A percentile compares a stretch with the other conserved stretches of the same genome.
These are phyloP conservation scores for Nematocida sp. DNA, from an alignment of 371 early-diverging fungal species.

Conservation along the genomic window DNA sequence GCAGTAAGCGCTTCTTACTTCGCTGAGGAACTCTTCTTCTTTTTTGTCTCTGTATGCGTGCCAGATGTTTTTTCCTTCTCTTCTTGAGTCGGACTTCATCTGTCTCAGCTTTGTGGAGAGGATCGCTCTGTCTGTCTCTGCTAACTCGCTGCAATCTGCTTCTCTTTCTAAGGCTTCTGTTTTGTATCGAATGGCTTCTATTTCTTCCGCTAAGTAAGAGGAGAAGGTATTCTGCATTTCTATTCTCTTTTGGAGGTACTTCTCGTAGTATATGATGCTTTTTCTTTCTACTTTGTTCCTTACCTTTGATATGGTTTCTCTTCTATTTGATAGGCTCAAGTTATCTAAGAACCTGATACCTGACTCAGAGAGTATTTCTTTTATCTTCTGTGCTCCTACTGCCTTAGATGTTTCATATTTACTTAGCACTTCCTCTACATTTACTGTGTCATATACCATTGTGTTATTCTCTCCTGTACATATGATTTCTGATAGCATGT, in stretches of 20 bases:
- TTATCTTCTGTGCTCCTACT: constrained; percentile 27
- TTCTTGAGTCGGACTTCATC: constrained; percentile 47
- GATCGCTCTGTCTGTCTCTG: constrained; percentile 1
- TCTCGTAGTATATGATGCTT: constrained; percentile 23
- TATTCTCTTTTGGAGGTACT: constrained; percentile 40
- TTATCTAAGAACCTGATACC: constrained; percentile 53
- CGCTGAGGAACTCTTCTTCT: constrained; percentile 22
- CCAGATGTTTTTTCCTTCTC: constrained; percentile 44
- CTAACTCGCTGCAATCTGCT: constrained; percentile 28
- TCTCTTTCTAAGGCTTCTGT: constrained; percentile 41
- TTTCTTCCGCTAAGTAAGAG: constrained; percentile 14
- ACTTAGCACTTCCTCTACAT: constrained; percentile 50
- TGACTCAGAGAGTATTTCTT: constrained; percentile 41
- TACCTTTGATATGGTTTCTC: constrained; percentile 49
- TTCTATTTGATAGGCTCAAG: constrained; percentile 35
- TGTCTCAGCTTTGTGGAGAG: constrained; percentile 39
- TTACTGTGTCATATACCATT: constrained; percentile 51
- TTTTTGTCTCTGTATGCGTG: constrained; percentile 11
- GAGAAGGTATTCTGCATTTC: constrained; percentile 40
- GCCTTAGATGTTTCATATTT: constrained; percentile 32
- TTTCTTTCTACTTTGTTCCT: constrained; percentile 21
- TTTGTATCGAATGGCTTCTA: constrained; percentile 20
- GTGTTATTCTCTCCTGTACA: constrained; percentile 45
- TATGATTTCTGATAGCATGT: constrained; percentile 52
- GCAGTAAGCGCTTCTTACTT: background rate